Conservation (phyloP, 192 early-diverging fungal species). For the Mortierella hygrophila region DNA sequence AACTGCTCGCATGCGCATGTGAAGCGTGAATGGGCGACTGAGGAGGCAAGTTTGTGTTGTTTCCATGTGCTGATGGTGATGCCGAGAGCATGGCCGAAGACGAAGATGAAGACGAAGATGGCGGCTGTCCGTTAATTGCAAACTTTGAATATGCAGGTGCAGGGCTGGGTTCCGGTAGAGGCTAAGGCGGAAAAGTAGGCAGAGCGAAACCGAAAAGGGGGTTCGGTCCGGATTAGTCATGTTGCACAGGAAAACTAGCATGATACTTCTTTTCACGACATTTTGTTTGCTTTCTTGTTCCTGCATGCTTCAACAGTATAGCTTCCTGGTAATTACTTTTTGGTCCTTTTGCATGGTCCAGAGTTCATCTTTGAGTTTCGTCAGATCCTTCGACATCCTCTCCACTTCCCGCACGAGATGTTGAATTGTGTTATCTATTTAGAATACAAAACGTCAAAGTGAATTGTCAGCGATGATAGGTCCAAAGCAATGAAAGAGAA, state of each 20-base stretch:
- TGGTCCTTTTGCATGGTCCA: slow-evolving; percentile 56
- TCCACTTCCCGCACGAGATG: slow-evolving; percentile 54
- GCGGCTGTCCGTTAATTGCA: slow-evolving; percentile 16
- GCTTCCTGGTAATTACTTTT: slow-evolving; percentile 25
- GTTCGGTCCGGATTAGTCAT: background rate
- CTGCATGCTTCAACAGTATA: background rate
- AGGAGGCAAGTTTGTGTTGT: slow-evolving; percentile 16
- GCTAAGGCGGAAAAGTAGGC: slow-evolving; percentile 11
- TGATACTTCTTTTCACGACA: background rate
- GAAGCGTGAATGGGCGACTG: slow-evolving; percentile 45
- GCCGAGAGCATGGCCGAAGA: slow-evolving; percentile 38
- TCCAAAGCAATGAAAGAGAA: background rate
- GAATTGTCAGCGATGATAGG: background rate
- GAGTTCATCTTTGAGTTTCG: slow-evolving; percentile 52
- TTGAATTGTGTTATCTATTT: slow-evolving; percentile 53
- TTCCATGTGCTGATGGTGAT: slow-evolving; percentile 18
- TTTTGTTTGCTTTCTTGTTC: background rate
- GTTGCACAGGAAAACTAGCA: background rate
- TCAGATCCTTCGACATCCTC: slow-evolving; percentile 51
- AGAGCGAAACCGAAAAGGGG: background rate
- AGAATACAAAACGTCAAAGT: background rate
- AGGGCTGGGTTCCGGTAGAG: slow-evolving; percentile 48
- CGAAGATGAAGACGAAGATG: slow-evolving; percentile 23
- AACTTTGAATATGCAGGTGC: slow-evolving; percentile 42
- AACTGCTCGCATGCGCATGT: slow-evolving; percentile 7